These are phyloP conservation scores for Lineolata rhizophorae DNA, from an alignment of 495 filamentous ascomycete genomes.

Conservation along the genomic window DNA sequence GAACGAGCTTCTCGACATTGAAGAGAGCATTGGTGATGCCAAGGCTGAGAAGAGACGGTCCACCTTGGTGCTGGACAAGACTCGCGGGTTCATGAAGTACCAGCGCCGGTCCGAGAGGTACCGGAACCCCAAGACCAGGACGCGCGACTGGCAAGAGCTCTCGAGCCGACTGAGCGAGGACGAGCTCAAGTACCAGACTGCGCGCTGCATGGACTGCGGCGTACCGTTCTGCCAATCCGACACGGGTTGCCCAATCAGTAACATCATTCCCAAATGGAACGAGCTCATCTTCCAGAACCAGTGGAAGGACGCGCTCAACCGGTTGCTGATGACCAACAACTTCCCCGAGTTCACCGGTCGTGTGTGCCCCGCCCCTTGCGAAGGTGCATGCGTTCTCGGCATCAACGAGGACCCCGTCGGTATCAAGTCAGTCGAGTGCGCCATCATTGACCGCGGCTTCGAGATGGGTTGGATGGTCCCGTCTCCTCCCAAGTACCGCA, in stretches of 20 bases:
- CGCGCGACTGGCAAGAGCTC: conserved; percentile 88
- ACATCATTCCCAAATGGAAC: conserved; percentile 99
- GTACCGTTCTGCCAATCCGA: conserved; percentile 99
- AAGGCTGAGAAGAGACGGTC: conserved; percentile 86
- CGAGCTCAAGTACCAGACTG: conserved; percentile 95
- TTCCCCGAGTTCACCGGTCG: conserved; percentile 98
- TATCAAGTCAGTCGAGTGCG: conserved; percentile 98
- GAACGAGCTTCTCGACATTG: conserved; percentile 74
- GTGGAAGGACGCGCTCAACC: conserved; percentile 90
- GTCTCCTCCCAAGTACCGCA: conserved; percentile 52
- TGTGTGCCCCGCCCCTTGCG: conserved; percentile 94
- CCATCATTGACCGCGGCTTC: conserved; percentile 97
- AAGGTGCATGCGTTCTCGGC: conserved; percentile 90
- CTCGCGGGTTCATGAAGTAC: conserved; percentile 97
- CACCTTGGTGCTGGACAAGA: conserved; percentile 91
- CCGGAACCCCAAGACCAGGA: conserved; percentile 64
- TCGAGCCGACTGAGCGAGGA: conserved; percentile 80
- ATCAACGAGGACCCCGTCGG: conserved; percentile 98
- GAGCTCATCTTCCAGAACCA: conserved; percentile 83
- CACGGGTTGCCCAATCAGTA: conserved; percentile 91
- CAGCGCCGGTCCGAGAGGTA: conserved; percentile 88
- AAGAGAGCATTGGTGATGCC: conserved; percentile 73
- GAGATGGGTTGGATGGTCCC: conserved; percentile 99
- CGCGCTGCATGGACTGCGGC: conserved; percentile 99
- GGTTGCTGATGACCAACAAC: conserved; percentile 96